Percentiles rank a stretch among this genome's conserved stretches.
Evolutionary conservation across 495 filamentous ascomycete genomes (phyloP).

Genomic region (Pseudoneurospora amorphoporcata): DNA sequence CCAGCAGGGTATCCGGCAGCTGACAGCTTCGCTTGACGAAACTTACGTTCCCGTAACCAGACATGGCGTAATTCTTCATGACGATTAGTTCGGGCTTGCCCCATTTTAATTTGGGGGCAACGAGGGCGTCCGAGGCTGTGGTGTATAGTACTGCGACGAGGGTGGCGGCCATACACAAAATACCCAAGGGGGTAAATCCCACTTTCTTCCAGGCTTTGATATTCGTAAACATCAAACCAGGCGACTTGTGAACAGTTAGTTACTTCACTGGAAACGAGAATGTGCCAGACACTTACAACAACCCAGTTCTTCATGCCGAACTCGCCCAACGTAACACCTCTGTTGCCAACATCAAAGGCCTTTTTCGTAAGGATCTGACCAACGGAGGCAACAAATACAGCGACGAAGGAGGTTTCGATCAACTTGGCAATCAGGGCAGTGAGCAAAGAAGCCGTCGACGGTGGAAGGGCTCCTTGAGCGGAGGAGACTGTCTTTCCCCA

Average conservation of each 20-base stretch:
- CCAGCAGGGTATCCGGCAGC: slow-evolving; percentile 40
- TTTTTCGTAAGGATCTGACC: slow-evolving; percentile 61
- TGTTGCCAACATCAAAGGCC: slow-evolving; percentile 43
- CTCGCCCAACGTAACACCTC: slow-evolving; percentile 60
- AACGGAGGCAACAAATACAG: slow-evolving; percentile 62
- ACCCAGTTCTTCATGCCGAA: slow-evolving; percentile 53
- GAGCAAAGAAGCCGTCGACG: slow-evolving; percentile 49
- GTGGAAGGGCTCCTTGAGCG: slow-evolving; percentile 32
- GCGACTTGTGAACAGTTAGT: slow-evolving; percentile 20
- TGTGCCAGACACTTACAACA: slow-evolving; percentile 19
- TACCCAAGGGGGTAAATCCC: slow-evolving; percentile 47
- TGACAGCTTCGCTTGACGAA: slow-evolving; percentile 45
- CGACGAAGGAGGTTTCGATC: slow-evolving; percentile 67
- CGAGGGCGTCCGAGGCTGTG: slow-evolving; percentile 60
- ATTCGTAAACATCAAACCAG: slow-evolving; percentile 55
- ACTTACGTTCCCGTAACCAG: slow-evolving; percentile 46
- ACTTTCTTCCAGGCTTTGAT: slow-evolving; percentile 52
- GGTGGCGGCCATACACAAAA: slow-evolving; percentile 46
- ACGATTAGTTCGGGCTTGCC: slow-evolving; percentile 31
- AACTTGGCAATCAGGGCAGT: slow-evolving; percentile 59
- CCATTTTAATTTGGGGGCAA: slow-evolving; percentile 53
- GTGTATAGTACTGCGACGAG: slow-evolving; percentile 60
- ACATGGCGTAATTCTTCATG: slow-evolving; percentile 45
- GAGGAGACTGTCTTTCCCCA: slow-evolving; percentile 45
- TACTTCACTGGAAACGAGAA: neutral